Base-by-base conservation (phyloP, 23 red algal genomes). In the Cyanidium caldarium region DNA sequence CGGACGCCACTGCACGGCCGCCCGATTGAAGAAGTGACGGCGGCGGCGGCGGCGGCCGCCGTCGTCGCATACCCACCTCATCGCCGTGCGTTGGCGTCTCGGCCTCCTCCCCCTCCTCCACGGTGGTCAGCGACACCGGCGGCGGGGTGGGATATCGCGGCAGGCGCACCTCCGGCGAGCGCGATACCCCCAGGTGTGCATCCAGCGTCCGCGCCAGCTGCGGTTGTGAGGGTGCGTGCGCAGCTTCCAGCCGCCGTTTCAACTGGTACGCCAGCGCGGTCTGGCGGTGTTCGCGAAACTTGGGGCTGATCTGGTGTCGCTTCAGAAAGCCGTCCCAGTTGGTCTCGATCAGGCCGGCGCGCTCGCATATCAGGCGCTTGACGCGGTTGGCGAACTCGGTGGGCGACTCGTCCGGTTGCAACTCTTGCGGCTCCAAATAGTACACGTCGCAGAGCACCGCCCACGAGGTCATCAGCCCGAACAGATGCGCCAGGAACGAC, bases 321-420 rank as follows among this genome's bases (percentile, higher is more conserved):
- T 95, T 95, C 41, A 95, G 35, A 65, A 95, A 95, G 33, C 89
- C 89, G 51, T 95, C 89, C 82, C 82, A 87, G 44, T 87, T 84
- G 1, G 86, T 68, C 10, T 69, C 76, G 65, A 83, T 95, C 42
- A 95, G 71, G 15, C 84, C 83, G 2, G 81, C 81, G 13, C 80
- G 77, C 57, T 58, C 73, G 40, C 67, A 77, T 16, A 95, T 95
- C 2, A 76, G 38, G 10, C 37, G 38, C 45, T 87, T 87, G 33
- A 95, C 83, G 17, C 89, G 81, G 66, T 75, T 77, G 10, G 89
- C 89, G 44, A 95, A 95, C 33, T 82, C 68, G 0, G 80, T 57
- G 3, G 78, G 44, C 0, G 77, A 77, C 57, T 95, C 89, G 46
- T 58, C 73, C 2, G 71, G 34, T 23, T 43, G 78, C 35, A 72